Percentiles rank a stretch among this genome's conserved stretches.
These are phyloP conservation scores for Ophiostoma fasciatum DNA, from an alignment of 2,329 filamentous ascomycete species.

Conservation along the genomic window DNA sequence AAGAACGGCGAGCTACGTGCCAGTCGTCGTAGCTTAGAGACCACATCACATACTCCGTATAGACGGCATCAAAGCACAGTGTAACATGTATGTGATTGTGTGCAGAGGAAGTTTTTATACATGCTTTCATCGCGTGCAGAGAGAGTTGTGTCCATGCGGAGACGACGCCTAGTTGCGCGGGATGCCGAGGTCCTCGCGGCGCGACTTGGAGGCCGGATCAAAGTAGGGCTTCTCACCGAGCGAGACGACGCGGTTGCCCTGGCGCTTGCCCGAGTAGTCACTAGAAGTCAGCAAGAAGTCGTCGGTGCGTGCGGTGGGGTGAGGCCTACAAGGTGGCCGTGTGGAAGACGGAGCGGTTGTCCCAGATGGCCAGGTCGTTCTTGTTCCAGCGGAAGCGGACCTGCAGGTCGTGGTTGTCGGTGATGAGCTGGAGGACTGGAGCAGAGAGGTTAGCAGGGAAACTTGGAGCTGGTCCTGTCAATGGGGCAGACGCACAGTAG, in stretches of 20 bases:
- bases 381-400: conserved; percentile 30
- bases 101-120: too few species aligned
- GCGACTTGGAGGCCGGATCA: conserved; percentile 26
- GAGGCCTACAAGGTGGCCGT: conserved; percentile 16
- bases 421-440: conserved; percentile 29
- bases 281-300: conserved; percentile 4
- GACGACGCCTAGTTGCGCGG: too few species aligned
- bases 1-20: too few species aligned
- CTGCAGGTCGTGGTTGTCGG: conserved; percentile 42
- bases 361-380: conserved; percentile 41
- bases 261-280: conserved; percentile 27
- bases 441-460: not conserved
- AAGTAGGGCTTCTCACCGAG: conserved; percentile 39
- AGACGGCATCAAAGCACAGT: too few species aligned
- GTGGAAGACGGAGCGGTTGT: conserved; percentile 39
- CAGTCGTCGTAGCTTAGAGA: too few species aligned
- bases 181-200: conserved; percentile 16
- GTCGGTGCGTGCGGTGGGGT: not conserved
- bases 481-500: conserved; percentile 11
- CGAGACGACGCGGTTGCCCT: conserved; percentile 34
- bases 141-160: too few species aligned
- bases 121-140: too few species aligned
- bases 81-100: too few species aligned
- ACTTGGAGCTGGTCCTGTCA: too few species aligned
- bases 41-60: too few species aligned